phyloP scores from a whole-genome alignment of 2,329 filamentous ascomycete genomes.

The Chaetoscypha palmicola region DNA sequence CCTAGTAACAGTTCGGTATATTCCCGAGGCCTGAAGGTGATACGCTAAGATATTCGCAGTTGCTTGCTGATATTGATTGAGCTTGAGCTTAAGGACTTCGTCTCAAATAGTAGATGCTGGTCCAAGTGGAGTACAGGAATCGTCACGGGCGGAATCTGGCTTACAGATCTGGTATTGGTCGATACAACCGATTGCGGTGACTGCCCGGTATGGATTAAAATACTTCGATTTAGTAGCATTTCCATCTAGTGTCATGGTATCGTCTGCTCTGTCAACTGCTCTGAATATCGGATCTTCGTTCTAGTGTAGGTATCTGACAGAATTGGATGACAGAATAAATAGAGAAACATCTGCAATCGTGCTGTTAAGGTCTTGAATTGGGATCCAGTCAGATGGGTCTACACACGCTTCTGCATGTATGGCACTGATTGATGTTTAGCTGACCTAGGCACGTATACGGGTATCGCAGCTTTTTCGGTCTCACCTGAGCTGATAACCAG shows the following conservation, averaged over 20 bases:
- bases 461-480: too few relatives aligned
- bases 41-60: not conserved
- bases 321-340: not conserved
- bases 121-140: conserved; percentile 6
- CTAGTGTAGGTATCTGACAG: not conserved
- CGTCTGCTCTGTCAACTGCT: not conserved
- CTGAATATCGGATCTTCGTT: not conserved
- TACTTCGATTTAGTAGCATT: not conserved
- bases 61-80: not conserved
- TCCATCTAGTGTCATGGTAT: not conserved
- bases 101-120: not conserved
- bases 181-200: conserved; percentile 28
- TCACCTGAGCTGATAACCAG: conserved; percentile 1
- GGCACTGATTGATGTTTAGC: too few relatives aligned
- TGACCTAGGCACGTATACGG: too few relatives aligned
- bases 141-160: too few relatives aligned
- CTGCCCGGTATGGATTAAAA: not conserved
- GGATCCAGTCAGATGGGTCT: not conserved
- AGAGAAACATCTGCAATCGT: not conserved
- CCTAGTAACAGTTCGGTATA: not conserved
- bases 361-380: not conserved
- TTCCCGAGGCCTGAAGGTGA: not conserved
- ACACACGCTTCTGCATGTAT: not conserved
- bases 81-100: not conserved
- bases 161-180: conserved; percentile 33